phyloP scores from a whole-genome alignment of 441 rosid genomes.

The Bruguiera hainesii region DNA sequence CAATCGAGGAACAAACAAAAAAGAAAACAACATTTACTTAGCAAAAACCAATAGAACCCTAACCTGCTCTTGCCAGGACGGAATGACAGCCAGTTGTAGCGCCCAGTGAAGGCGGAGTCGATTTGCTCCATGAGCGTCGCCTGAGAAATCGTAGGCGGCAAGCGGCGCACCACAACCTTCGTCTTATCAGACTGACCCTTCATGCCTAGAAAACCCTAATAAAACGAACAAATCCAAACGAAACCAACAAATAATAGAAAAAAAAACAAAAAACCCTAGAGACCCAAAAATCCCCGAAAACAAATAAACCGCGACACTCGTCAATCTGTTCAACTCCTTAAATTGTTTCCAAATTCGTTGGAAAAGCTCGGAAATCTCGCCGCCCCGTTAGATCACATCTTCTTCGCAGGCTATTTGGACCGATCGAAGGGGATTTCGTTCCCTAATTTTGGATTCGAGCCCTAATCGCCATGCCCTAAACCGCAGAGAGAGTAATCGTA shows the following conservation, averaged over 20 bases:
- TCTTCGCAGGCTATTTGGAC: slow-evolving; percentile 1
- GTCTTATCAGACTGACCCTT: slow-evolving; percentile 58
- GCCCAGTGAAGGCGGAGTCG: slow-evolving; percentile 47
- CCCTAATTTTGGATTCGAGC: slow-evolving; percentile 30
- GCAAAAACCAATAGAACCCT: slow-evolving; percentile 15
- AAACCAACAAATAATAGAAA: slow-evolving; percentile 13
- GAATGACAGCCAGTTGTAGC: slow-evolving; percentile 59
- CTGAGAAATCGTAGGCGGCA: slow-evolving; percentile 62
- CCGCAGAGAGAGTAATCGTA: neutral
- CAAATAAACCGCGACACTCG: neutral
- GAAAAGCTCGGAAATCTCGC: slow-evolving; percentile 8
- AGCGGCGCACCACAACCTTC: slow-evolving; percentile 70
- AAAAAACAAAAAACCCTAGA: slow-evolving; percentile 7
- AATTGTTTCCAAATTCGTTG: slow-evolving; percentile 1
- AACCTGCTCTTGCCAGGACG: slow-evolving; percentile 66
- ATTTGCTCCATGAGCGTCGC: slow-evolving; percentile 52
- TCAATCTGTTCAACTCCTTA: neutral
- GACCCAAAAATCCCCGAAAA: slow-evolving; percentile 18
- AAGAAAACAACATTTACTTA: neutral
- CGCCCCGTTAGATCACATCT: slow-evolving; percentile 41
- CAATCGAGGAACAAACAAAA: neutral
- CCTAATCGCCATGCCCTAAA: slow-evolving; percentile 34
- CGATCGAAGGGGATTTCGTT: slow-evolving; percentile 18
- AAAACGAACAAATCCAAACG: neutral
- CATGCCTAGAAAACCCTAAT: slow-evolving; percentile 33